A percentile compares a stretch with the other conserved stretches of the same genome.
Conservation (phyloP, 805 yeast species). For the Millerago galiae region DNA sequence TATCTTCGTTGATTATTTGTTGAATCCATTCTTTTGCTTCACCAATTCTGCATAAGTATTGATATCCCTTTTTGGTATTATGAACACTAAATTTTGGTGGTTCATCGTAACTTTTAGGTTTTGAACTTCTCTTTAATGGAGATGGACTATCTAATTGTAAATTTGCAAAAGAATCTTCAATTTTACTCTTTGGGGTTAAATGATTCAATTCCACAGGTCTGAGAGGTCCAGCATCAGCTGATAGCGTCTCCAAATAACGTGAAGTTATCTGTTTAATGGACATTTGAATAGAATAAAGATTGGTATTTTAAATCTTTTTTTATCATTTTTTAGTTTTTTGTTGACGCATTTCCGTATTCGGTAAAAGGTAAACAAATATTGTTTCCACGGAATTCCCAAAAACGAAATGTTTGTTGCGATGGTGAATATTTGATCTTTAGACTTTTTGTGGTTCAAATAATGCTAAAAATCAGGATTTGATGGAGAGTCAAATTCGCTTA, state of each 20-base stretch:
- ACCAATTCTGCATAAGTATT: slow-evolving; percentile 71
- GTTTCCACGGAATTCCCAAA: too few relatives aligned
- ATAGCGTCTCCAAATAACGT: slow-evolving; percentile 22
- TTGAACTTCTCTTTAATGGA: slow-evolving; percentile 18
- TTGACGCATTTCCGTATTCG: too few relatives aligned
- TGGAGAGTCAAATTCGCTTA: slow-evolving; percentile 9
- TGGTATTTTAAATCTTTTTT: too few relatives aligned
- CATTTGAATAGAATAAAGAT: not conserved
- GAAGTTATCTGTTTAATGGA: slow-evolving; percentile 18
- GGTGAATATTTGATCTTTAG: too few relatives aligned
- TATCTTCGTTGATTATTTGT: slow-evolving; percentile 46
- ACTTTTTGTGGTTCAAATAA: not conserved
- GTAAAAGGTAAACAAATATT: too few relatives aligned
- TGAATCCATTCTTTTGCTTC: slow-evolving; percentile 84
- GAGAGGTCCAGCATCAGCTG: slow-evolving; percentile 12
- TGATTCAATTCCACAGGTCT: slow-evolving; percentile 15
- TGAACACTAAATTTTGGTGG: slow-evolving; percentile 13
- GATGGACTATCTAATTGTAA: slow-evolving; percentile 21
- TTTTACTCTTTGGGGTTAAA: not conserved
- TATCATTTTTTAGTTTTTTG: too few relatives aligned
- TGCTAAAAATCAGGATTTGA: not conserved
- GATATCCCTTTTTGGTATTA: slow-evolving; percentile 46
- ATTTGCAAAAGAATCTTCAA: slow-evolving; percentile 15
- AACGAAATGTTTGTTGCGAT: too few relatives aligned
- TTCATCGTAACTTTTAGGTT: not conserved